Evolutionary conservation across 179 eudicot species (phyloP).

Genomic region (Spergularia azorica): DNA sequence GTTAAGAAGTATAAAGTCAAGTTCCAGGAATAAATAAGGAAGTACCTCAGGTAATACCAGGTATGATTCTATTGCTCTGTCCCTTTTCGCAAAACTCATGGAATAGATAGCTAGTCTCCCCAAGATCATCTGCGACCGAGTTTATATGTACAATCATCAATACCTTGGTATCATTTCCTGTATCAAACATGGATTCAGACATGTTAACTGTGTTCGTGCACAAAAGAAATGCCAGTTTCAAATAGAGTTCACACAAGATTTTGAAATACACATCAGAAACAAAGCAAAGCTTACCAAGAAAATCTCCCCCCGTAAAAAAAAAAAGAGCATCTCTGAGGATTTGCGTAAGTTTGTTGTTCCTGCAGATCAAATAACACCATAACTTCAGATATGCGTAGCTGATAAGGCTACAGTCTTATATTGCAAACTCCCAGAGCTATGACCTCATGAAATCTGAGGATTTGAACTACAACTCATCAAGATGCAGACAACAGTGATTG

Average conservation of each 20-base stretch:
- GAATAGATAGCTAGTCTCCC: slow-evolving; percentile 58
- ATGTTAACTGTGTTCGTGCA: slow-evolving; percentile 1
- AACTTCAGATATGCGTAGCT: not conserved
- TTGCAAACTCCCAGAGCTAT: not conserved
- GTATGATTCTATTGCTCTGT: slow-evolving; percentile 59
- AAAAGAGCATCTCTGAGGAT: slow-evolving; percentile 37
- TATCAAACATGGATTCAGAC: slow-evolving; percentile 7
- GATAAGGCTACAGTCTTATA: not conserved
- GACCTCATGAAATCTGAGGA: not conserved
- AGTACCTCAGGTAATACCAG: slow-evolving; percentile 55
- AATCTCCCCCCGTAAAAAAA: slow-evolving; percentile 26
- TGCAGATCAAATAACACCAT: slow-evolving; percentile 34
- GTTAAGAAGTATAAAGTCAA: not conserved
- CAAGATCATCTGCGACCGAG: slow-evolving; percentile 60
- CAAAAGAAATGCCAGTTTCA: not conserved
- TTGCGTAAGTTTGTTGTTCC: slow-evolving; percentile 77
- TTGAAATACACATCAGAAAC: not conserved
- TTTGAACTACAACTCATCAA: not conserved
- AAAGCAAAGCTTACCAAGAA: slow-evolving; percentile 49
- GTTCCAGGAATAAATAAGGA: not conserved
- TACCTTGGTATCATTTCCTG: slow-evolving; percentile 68
- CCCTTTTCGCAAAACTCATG: slow-evolving; percentile 64
- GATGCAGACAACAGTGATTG: no score
- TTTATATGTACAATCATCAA: slow-evolving; percentile 68
- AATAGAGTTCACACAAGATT: not conserved